Evolutionary conservation across 2,329 filamentous ascomycete genomes (phyloP), one percentile per base, ranked within the genome.

Genomic region (Graphilbum sp.): DNA sequence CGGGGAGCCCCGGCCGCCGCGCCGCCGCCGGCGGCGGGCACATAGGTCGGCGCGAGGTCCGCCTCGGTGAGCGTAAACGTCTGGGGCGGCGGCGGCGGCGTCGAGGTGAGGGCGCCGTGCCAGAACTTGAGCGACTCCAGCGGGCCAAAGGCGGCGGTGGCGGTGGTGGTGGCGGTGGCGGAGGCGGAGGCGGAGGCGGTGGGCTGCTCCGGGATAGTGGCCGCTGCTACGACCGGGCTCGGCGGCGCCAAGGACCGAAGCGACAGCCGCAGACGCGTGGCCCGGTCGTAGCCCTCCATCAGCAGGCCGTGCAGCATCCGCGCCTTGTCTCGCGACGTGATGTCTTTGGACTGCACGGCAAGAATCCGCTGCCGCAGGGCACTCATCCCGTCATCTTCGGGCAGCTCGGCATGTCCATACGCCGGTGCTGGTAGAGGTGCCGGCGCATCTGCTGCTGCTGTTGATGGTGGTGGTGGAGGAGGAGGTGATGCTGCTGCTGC

Each of bases 381-480:
- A 16, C 69, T 64, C 77, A 84, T 87, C 33, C 83, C 83, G 62
- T 90, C 83, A 50, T 88, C 79, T 51, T 79, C 83, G 1, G 82
- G 81, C 31, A 85, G 53, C 31, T 52, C 48, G 45, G 30, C 56
- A 30, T 49, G 53, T 13, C 51, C 53, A 35, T 47, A 49, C 41
- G 49, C 42, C 2, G 27, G 40, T 1, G 38, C 12, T 10, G 42
- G 41, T 12, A 42, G 32, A 2, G 43, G 35, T 8, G 12, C 30
- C 13, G 34, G 33, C 8, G 27, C 20, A 3, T 34, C 34, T 5
- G 13, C 17, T 18, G 16, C 20, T 29, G 21, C 15, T n/a, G n/a
- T n/a, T n/a, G n/a, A n/a, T n/a, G n/a, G n/a, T n/a, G n/a, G n/a
- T n/a, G n/a, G n/a, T n/a, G n/a, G n/a, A n/a, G n/a, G n/a, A n/a